Percentiles rank a stretch among this genome's conserved stretches.
phyloP scores from a whole-genome alignment of 495 filamentous ascomycete species.

The Apiosordaria backusii region DNA sequence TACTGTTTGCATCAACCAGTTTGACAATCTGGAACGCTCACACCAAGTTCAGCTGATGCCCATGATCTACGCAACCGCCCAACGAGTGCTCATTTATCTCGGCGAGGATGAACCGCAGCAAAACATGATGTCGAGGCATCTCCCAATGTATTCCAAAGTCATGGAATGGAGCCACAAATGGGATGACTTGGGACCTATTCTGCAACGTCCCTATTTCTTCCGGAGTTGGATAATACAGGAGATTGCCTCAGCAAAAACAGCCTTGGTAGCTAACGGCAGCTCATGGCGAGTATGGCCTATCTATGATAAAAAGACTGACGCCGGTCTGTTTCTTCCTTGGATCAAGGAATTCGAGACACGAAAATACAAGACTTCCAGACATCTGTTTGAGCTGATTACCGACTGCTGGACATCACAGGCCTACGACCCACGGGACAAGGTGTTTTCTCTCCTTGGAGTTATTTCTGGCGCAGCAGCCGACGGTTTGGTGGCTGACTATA shows the following conservation, averaged over 20 bases:
- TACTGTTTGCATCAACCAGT: constrained; percentile 35
- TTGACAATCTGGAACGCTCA: constrained; percentile 21
- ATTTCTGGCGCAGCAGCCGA: constrained; percentile 19
- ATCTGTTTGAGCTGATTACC: constrained; percentile 22
- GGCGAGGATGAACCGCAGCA: constrained; percentile 15
- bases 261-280: constrained; percentile 19
- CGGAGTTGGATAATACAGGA: constrained; percentile 30
- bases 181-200: constrained; percentile 15
- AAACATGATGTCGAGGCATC: constrained; percentile 8
- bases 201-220: constrained; percentile 24
- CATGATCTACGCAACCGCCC: constrained; percentile 30
- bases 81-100: constrained; percentile 29
- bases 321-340: constrained; percentile 18
- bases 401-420: constrained; percentile 23
- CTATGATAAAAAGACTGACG: constrained; percentile 4
- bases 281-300: constrained; percentile 21
- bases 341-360: constrained; percentile 14
- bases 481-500: constrained; percentile 25
- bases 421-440: constrained; percentile 30
- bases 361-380: constrained; percentile 18
- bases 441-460: constrained; percentile 29
- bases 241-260: constrained; percentile 21
- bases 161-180: constrained; percentile 15
- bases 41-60: constrained; percentile 32
- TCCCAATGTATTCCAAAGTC: neutral